Conservation (phyloP, 208 protist genomes). For the Crithidia thermophila region DNA sequence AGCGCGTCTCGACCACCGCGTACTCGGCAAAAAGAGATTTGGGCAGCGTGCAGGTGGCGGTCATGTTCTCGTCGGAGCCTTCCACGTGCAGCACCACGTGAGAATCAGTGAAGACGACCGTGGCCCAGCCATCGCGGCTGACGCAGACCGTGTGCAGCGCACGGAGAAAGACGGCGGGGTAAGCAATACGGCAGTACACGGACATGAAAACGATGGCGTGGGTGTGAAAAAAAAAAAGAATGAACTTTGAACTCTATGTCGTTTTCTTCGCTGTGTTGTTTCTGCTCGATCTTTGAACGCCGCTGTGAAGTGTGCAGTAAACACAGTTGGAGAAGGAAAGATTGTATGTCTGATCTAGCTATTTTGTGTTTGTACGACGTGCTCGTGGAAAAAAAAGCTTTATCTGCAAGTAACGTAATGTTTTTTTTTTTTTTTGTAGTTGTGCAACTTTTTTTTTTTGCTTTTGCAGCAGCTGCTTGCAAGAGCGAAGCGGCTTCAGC, state of each 20-base stretch:
- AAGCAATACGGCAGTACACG: conserved; percentile 65
- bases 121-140: conserved; percentile 67
- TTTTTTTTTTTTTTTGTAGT: conserved; percentile 2
- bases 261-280: no score
- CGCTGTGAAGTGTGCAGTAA: no score
- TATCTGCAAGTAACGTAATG: background rate
- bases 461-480: background rate
- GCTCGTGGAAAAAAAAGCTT: no score
- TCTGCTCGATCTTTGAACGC: no score
- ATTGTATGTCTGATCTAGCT: no score
- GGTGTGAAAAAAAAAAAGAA: conserved; percentile 8
- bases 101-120: conserved; percentile 61
- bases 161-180: conserved; percentile 58
- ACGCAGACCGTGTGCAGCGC: conserved; percentile 56
- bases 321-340: no score
- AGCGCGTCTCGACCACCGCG: conserved; percentile 53
- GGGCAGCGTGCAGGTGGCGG: conserved; percentile 75
- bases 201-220: conserved; percentile 76
- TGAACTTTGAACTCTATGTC: no score
- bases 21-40: conserved; percentile 78
- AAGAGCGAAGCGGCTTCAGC: background rate
- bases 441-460: background rate
- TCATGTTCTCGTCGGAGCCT: conserved; percentile 67
- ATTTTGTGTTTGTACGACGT: no score
- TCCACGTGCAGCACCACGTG: conserved; percentile 74